Evolutionary conservation across 345 rosid genomes (phyloP).

Genomic region (Abelmoschus esculentus): DNA sequence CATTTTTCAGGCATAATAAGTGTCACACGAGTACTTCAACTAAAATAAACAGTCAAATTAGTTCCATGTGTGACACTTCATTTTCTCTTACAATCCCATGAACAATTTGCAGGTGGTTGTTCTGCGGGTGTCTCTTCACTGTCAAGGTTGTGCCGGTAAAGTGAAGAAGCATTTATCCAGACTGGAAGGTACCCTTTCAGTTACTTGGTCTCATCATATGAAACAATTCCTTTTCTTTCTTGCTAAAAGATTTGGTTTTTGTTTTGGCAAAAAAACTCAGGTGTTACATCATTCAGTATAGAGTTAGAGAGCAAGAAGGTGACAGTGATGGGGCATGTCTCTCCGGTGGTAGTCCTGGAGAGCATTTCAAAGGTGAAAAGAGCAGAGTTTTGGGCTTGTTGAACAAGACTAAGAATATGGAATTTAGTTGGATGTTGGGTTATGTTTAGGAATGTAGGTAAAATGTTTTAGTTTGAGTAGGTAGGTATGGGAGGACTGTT

Average conservation of each 20-base stretch:
- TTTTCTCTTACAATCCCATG: neutral
- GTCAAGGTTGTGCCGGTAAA: conserved; percentile 73
- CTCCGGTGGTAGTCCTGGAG: conserved; percentile 56
- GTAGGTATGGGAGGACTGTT: no score
- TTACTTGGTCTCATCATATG: no score
- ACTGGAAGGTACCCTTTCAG: conserved; percentile 48
- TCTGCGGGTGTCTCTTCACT: conserved; percentile 58
- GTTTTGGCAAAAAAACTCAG: conserved; percentile 17
- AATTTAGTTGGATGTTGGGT: neutral
- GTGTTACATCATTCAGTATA: conserved; percentile 74
- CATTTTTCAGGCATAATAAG: no score
- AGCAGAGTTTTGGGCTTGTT: conserved; percentile 72
- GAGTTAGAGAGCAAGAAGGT: conserved; percentile 81
- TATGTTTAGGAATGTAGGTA: neutral
- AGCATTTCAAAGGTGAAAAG: conserved; percentile 77
- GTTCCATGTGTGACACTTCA: neutral
- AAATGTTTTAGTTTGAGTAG: neutral
- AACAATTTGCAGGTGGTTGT: conserved; percentile 42
- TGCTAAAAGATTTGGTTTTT: neutral
- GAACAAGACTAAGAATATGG: neutral
- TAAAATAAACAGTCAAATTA: no score
- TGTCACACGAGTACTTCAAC: no score
- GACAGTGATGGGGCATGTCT: conserved; percentile 74
- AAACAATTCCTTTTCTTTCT: neutral
- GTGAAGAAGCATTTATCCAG: conserved; percentile 58